Evolutionary conservation across 140 eudicot genomes (phyloP).

Genomic region (Flaveria floridana): DNA sequence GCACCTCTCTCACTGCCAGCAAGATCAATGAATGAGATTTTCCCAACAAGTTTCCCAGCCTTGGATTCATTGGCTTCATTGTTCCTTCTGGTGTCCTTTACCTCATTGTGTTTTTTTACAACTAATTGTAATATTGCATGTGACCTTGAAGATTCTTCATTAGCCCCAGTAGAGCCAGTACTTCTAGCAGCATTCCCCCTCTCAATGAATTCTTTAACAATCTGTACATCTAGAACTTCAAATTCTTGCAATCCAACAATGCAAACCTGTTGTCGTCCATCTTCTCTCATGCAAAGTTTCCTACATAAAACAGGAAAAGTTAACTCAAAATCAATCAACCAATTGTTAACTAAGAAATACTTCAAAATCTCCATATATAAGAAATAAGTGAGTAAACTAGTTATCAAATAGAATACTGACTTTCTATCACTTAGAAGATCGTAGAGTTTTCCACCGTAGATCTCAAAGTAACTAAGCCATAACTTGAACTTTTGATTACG

Average conservation of each 20-base stretch:
- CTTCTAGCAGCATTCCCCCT: slow-evolving; percentile 89
- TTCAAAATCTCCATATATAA: neutral
- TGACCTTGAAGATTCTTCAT: slow-evolving; percentile 97
- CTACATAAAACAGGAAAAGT: slow-evolving; percentile 37
- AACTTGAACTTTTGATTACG: slow-evolving; percentile 84
- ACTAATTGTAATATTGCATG: slow-evolving; percentile 95
- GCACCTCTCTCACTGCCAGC: slow-evolving; percentile 99
- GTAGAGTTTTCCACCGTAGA: slow-evolving; percentile 94
- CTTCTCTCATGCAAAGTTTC: slow-evolving; percentile 98
- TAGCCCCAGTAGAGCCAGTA: slow-evolving; percentile 99
- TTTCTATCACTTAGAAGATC: slow-evolving; percentile 92
- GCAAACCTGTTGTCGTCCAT: slow-evolving; percentile 97
- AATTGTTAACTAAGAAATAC: slow-evolving; percentile 3
- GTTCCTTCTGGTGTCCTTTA: slow-evolving; percentile 64
- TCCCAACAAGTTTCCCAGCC: slow-evolving; percentile 79
- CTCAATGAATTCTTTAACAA: slow-evolving; percentile 88
- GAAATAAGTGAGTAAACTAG: neutral
- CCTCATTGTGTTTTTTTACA: slow-evolving; percentile 76
- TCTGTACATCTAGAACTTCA: slow-evolving; percentile 89
- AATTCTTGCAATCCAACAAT: slow-evolving; percentile 98
- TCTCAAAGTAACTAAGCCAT: slow-evolving; percentile 98
- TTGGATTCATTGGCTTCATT: slow-evolving; percentile 63
- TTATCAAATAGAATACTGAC: slow-evolving; percentile 44
- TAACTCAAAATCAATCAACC: neutral
- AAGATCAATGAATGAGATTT: slow-evolving; percentile 95